Evolutionary conservation across 345 rosid genomes (phyloP).

Genomic region (Erysimum cheiranthoides): DNA sequence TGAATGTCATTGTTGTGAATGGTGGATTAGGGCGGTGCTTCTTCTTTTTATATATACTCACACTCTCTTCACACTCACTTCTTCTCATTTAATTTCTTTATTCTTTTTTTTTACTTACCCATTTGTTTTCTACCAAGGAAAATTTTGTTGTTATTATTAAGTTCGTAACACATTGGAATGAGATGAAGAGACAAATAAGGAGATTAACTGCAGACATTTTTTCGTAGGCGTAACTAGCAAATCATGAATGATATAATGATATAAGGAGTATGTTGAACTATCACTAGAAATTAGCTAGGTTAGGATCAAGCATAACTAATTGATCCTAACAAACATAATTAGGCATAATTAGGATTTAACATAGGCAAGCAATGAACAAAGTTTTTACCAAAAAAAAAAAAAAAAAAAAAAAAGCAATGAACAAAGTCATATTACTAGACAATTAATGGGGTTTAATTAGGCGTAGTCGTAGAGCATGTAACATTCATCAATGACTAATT

Average conservation of each 20-base stretch:
- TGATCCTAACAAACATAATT: too few relatives aligned
- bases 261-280: too few relatives aligned
- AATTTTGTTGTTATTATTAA: background rate
- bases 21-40: conserved; percentile 54
- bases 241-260: background rate
- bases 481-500: too few relatives aligned
- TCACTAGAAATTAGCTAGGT: too few relatives aligned
- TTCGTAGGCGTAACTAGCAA: background rate
- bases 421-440: too few relatives aligned
- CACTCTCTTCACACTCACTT: conserved; percentile 32
- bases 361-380: too few relatives aligned
- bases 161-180: background rate
- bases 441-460: too few relatives aligned
- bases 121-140: background rate
- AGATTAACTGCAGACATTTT: background rate
- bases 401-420: too few relatives aligned
- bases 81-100: background rate
- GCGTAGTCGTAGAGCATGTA: too few relatives aligned
- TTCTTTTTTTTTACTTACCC: background rate
- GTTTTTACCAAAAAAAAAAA: too few relatives aligned
- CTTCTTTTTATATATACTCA: conserved; percentile 32
- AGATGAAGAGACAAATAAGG: background rate
- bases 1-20: conserved; percentile 49
- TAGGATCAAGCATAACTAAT: too few relatives aligned
- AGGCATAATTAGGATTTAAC: too few relatives aligned